These are phyloP conservation scores for Codiaeum variegatum DNA, from an alignment of 441 rosid species.

Conservation along the genomic window DNA sequence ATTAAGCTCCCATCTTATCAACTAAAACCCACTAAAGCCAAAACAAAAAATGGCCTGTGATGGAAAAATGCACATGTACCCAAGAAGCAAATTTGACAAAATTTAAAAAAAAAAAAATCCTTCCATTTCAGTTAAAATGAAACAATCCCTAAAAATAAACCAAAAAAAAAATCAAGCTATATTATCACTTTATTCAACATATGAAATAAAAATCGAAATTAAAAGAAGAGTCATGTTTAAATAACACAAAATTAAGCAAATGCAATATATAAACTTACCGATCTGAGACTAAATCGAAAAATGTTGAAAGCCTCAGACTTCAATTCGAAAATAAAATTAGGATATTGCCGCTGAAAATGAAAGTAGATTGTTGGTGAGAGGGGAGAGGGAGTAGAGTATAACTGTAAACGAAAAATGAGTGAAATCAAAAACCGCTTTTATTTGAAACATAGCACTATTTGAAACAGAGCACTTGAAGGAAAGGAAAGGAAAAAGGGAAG, in stretches of 20 bases:
- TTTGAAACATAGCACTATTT: background rate
- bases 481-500: background rate
- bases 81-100: background rate
- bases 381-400: background rate
- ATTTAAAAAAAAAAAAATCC: background rate
- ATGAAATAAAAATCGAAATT: background rate
- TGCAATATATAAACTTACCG: constrained; percentile 31
- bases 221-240: background rate
- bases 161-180: background rate
- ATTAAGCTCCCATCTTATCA: background rate
- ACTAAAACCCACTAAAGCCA: background rate
- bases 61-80: background rate
- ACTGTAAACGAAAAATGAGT: background rate
- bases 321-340: background rate
- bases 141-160: background rate
- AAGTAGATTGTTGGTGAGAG: background rate
- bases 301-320: constrained; percentile 19
- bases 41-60: background rate
- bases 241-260: background rate
- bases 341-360: background rate
- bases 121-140: background rate
- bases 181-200: background rate
- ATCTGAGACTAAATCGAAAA: constrained; percentile 34
- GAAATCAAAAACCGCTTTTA: background rate
- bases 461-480: background rate